Conservation (phyloP, 495 filamentous ascomycete genomes). For the Penicillium alfredii region DNA sequence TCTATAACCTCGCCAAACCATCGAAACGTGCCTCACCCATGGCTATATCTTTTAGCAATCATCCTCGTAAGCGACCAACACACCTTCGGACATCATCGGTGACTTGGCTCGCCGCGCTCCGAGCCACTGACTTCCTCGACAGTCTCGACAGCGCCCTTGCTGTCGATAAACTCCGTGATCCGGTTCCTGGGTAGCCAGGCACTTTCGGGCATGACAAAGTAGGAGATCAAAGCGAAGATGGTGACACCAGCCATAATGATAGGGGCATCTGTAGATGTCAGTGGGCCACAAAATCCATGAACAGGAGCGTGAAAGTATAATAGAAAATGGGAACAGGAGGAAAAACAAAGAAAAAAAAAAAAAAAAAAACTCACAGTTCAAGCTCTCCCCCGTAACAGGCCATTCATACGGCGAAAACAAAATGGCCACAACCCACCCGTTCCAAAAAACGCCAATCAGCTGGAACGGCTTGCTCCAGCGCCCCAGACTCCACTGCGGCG, state of each 20-base stretch:
- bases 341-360: no score
- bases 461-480: conserved; percentile 43
- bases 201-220: conserved; percentile 44
- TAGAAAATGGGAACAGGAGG: no score
- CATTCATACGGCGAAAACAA: conserved; percentile 43
- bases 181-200: conserved; percentile 40
- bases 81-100: conserved; percentile 11
- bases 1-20: no score
- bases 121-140: conserved; percentile 20
- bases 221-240: conserved; percentile 42
- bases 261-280: conserved; percentile 33
- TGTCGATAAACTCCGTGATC: conserved; percentile 42
- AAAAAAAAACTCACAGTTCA: conserved; percentile 36
- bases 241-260: conserved; percentile 48
- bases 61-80: not conserved
- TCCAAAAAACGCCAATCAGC: conserved; percentile 45
- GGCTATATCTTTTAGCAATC: no score
- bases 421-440: conserved; percentile 45
- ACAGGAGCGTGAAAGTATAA: no score
- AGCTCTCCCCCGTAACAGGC: conserved; percentile 38
- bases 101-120: conserved; percentile 6
- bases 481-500: conserved; percentile 41
- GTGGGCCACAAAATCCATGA: not conserved
- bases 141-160: conserved; percentile 31
- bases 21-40: no score